Conservation (phyloP, 2,329 filamentous ascomycete genomes). For the Macrophomina phaseolina region DNA sequence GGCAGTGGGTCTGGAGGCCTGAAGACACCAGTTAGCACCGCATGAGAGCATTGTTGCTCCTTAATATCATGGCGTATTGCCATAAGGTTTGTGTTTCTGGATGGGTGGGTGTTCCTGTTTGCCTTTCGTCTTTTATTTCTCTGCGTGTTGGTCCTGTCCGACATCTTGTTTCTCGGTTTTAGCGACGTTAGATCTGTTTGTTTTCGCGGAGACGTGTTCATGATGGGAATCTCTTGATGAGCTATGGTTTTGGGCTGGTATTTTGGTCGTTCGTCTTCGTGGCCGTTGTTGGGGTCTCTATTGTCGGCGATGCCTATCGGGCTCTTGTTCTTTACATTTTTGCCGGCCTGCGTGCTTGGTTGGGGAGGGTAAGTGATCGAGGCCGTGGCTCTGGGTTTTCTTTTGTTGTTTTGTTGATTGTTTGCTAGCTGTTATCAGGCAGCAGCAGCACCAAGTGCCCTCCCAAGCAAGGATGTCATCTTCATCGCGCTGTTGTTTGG, state of each 20-base stretch:
- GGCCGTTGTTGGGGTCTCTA: neutral
- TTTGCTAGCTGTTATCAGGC: neutral
- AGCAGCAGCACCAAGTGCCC: neutral
- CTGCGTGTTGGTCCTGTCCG: too few relatives aligned
- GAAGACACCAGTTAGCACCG: slow-evolving; percentile 20
- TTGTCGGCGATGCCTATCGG: neutral
- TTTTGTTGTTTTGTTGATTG: neutral
- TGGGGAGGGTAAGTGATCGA: neutral
- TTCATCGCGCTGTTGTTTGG: neutral
- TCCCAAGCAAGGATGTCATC: neutral
- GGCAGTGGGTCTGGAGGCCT: slow-evolving; percentile 18
- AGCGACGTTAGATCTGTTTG: neutral
- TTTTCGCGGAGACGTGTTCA: neutral
- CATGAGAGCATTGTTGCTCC: slow-evolving; percentile 1
- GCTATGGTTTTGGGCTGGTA: slow-evolving; percentile 1
- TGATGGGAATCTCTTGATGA: slow-evolving; percentile 16
- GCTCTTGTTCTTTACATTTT: neutral
- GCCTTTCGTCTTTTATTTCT: neutral
- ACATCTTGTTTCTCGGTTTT: neutral
- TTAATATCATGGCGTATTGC: neutral
- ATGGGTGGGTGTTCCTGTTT: slow-evolving; percentile 1
- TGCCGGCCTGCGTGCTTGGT: neutral
- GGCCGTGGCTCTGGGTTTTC: neutral
- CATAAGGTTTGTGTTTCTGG: neutral
- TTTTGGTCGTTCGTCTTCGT: neutral